Evolutionary conservation across 176 grass and related monocot species (phyloP).

Genomic region (Carex myosuroides): DNA sequence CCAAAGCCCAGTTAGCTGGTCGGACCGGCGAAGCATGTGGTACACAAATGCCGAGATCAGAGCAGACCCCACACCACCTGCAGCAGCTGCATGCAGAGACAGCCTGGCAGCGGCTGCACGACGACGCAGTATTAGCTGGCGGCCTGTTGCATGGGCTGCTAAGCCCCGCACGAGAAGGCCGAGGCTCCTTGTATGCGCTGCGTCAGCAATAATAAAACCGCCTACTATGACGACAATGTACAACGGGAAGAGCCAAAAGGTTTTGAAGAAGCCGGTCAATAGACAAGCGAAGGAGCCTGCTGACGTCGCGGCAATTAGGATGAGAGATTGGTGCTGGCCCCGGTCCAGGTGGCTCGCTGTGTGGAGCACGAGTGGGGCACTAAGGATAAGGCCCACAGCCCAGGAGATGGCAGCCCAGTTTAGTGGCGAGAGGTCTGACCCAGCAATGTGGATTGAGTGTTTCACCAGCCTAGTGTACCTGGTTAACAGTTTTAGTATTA

Average conservation of each 20-base stretch:
- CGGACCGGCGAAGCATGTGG: slow-evolving; percentile 86
- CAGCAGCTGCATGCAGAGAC: slow-evolving; percentile 51
- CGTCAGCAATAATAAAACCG: slow-evolving; percentile 45
- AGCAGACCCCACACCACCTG: slow-evolving; percentile 68
- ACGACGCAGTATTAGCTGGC: slow-evolving; percentile 50
- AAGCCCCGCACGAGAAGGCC: slow-evolving; percentile 72
- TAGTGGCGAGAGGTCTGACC: slow-evolving; percentile 48
- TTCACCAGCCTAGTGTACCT: slow-evolving; percentile 70
- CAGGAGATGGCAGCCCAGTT: slow-evolving; percentile 82
- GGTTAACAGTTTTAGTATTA: neutral
- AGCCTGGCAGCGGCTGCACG: slow-evolving; percentile 57
- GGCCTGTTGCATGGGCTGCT: slow-evolving; percentile 41
- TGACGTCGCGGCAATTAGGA: slow-evolving; percentile 60
- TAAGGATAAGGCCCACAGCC: slow-evolving; percentile 55
- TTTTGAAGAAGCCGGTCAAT: slow-evolving; percentile 93
- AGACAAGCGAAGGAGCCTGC: slow-evolving; percentile 69
- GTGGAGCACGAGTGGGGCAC: slow-evolving; percentile 52
- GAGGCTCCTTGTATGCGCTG: slow-evolving; percentile 64
- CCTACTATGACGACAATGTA: slow-evolving; percentile 56
- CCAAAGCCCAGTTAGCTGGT: slow-evolving; percentile 87
- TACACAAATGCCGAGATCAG: slow-evolving; percentile 84
- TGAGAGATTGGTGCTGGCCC: slow-evolving; percentile 60
- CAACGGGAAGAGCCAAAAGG: slow-evolving; percentile 75
- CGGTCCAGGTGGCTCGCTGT: slow-evolving; percentile 65
- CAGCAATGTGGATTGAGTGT: slow-evolving; percentile 48